Conservation (phyloP, 2,329 filamentous ascomycete species). For the Thelonectria olida region DNA sequence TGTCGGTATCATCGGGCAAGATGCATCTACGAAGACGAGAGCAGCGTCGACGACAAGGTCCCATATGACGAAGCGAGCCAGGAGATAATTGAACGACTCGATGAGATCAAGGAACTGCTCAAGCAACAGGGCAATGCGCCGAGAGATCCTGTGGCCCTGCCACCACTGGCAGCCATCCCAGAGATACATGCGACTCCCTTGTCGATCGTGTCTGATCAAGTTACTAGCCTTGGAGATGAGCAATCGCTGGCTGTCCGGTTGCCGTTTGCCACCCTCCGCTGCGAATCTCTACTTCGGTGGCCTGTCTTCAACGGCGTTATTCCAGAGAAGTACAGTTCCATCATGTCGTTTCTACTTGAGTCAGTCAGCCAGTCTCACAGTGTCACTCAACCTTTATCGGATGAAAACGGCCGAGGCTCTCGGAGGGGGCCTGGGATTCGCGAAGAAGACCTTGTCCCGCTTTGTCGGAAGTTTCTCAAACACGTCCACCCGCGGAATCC, state of each 20-base stretch:
- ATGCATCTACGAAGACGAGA: not conserved
- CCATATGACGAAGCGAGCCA: not conserved
- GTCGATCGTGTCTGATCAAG: not conserved
- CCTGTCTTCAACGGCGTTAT: not conserved
- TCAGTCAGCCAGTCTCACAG: not conserved
- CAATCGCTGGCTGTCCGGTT: not conserved
- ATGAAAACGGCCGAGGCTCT: not conserved
- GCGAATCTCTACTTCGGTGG: not conserved
- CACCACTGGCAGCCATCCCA: not conserved
- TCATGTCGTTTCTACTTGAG: not conserved
- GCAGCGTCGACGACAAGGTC: not conserved
- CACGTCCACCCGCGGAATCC: not conserved
- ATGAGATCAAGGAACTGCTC: not conserved
- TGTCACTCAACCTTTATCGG: not conserved
- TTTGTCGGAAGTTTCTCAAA: not conserved
- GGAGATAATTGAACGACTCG: not conserved
- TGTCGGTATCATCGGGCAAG: not conserved
- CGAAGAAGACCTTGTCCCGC: not conserved
- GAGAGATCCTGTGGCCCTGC: not conserved
- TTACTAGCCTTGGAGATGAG: not conserved
- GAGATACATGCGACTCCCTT: not conserved
- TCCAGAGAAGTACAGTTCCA: not conserved
- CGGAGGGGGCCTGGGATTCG: not conserved
- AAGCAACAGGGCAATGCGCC: not conserved
- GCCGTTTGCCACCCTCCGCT: not conserved